Evolutionary conservation across 768 basidiomycete genomes (phyloP).

Genomic region (Auricularia auricula-judae): DNA sequence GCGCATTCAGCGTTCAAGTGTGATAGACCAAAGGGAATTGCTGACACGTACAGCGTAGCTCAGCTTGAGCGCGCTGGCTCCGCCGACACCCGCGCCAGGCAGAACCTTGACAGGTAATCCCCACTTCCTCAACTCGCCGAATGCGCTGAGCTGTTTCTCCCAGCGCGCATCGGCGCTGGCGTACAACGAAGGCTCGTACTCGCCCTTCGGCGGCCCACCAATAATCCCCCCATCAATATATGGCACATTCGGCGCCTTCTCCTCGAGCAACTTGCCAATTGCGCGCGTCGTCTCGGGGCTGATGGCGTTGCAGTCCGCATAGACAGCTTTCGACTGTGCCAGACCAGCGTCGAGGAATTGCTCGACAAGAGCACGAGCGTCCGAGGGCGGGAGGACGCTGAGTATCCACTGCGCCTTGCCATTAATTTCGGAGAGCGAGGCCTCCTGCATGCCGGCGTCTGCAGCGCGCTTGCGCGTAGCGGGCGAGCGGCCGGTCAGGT

Average conservation of each 20-base stretch:
- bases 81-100: constrained; percentile 37
- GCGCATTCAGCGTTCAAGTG: not conserved
- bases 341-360: constrained; percentile 23
- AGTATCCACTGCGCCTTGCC: constrained; percentile 34
- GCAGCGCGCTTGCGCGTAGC: constrained; percentile 36
- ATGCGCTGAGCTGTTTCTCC: constrained; percentile 31
- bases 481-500: constrained; percentile 41
- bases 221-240: constrained; percentile 49
- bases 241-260: constrained; percentile 22
- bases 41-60: constrained; percentile 39
- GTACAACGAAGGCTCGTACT: constrained; percentile 44
- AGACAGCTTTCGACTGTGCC: constrained; percentile 19
- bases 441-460: constrained; percentile 39
- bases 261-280: constrained; percentile 35
- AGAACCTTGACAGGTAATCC: constrained; percentile 24
- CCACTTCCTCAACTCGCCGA: constrained; percentile 27
- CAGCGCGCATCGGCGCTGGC: constrained; percentile 31
- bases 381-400: constrained; percentile 48
- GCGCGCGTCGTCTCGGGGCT: constrained; percentile 37
- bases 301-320: constrained; percentile 50
- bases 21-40: not conserved
- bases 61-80: constrained; percentile 55
- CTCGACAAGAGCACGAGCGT: constrained; percentile 35
- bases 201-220: constrained; percentile 37
- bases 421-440: constrained; percentile 26